Evolutionary conservation across 2,329 filamentous ascomycete genomes (phyloP).

Genomic region (Podosphaera aphanis): DNA sequence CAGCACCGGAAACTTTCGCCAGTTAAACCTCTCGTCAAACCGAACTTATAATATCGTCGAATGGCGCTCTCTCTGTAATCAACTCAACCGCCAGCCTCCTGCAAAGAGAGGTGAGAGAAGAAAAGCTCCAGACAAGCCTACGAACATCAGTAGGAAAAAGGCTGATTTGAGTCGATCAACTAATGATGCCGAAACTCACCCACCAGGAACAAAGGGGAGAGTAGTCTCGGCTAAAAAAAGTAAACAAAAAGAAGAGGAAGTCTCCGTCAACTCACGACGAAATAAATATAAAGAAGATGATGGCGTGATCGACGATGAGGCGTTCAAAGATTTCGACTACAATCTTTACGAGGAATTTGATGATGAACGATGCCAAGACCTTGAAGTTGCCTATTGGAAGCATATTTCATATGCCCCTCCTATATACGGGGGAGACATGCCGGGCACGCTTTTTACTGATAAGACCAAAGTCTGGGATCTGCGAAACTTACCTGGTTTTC

Average conservation of each 20-base stretch:
- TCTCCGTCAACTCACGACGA: constrained; percentile 62
- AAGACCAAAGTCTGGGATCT: constrained; percentile 73
- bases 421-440: constrained; percentile 89
- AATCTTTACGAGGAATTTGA: constrained; percentile 76
- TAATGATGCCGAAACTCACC: constrained; percentile 22
- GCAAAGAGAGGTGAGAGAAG: constrained; percentile 68
- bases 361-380: constrained; percentile 72
- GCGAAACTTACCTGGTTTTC: constrained; percentile 74
- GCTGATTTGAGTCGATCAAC: constrained; percentile 9
- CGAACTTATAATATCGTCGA: constrained; percentile 90
- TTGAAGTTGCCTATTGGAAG: constrained; percentile 93
- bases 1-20: constrained; percentile 80
- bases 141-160: constrained; percentile 5
- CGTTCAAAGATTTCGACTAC: constrained; percentile 82
- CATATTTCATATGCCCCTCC: constrained; percentile 86
- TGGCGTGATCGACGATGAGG: constrained; percentile 66
- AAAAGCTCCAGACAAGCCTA: constrained; percentile 21
- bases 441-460: constrained; percentile 82
- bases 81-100: constrained; percentile 87
- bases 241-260: constrained; percentile 28
- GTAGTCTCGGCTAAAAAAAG: constrained; percentile 18
- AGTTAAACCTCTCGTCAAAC: constrained; percentile 91
- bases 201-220: constrained; percentile 19
- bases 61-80: constrained; percentile 81
- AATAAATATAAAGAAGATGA: constrained; percentile 66